These are phyloP conservation scores for Dryas integrifolia DNA, from an alignment of 331 rosid species.

Conservation along the genomic window DNA sequence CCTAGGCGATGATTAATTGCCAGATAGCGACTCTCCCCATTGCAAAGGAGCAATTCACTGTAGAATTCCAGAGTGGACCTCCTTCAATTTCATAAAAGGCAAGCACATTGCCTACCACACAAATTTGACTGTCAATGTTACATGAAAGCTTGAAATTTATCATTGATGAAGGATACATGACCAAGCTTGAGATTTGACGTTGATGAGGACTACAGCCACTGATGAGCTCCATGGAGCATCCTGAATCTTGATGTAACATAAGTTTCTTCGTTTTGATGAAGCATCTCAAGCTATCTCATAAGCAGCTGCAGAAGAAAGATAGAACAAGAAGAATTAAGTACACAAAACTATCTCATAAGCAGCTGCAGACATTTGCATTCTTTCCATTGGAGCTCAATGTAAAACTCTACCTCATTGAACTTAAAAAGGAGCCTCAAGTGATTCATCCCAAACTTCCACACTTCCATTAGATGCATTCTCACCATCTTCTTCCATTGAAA, in stretches of 20 bases:
- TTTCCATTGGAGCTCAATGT: not conserved
- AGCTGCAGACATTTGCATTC: not conserved
- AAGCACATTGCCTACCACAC: not conserved
- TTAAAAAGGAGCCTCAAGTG: constrained; percentile 90
- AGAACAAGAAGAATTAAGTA: not conserved
- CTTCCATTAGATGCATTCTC: constrained; percentile 96
- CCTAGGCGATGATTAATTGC: not conserved
- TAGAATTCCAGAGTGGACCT: not conserved
- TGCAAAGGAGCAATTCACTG: constrained; percentile 1
- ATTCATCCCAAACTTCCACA: constrained; percentile 93
- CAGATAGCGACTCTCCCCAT: not conserved
- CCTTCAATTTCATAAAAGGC: constrained; percentile 17
- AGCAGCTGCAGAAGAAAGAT: constrained; percentile 20
- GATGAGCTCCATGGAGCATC: constrained; percentile 17
- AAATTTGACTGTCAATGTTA: constrained; percentile 10
- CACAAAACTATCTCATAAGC: too few species aligned
- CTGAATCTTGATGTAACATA: not conserved
- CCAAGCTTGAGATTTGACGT: constrained; percentile 14
- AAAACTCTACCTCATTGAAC: constrained; percentile 50
- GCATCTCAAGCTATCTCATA: constrained; percentile 1
- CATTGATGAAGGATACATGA: constrained; percentile 10
- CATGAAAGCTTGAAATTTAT: constrained; percentile 6
- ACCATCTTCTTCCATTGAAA: constrained; percentile 97
- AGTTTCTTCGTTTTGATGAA: constrained; percentile 7
- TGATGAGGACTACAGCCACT: not conserved